Percentiles rank a stretch among this genome's conserved stretches.
phyloP scores from a whole-genome alignment of 495 filamentous ascomycete species.

The Sordaria brevicollis region DNA sequence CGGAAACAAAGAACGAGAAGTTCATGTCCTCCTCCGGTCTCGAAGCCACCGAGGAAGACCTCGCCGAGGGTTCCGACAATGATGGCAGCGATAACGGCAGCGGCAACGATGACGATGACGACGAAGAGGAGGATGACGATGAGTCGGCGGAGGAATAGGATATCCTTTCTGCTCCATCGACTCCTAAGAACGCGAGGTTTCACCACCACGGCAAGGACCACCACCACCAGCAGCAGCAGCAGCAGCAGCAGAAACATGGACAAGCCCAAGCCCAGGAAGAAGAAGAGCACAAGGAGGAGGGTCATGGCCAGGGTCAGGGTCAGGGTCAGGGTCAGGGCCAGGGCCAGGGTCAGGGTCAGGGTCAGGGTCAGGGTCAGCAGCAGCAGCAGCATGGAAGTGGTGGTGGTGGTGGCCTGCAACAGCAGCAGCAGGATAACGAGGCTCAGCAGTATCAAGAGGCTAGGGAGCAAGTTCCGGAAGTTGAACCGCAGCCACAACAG shows the following conservation, averaged over 20 bases:
- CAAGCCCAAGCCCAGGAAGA: no score
- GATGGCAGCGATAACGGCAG: slow-evolving; percentile 19
- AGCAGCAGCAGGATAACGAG: no score
- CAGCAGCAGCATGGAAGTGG: no score
- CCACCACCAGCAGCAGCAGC: not conserved
- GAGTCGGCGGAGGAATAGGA: not conserved
- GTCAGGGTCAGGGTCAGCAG: not conserved
- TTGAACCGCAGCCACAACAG: not conserved
- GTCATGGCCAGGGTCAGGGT: no score
- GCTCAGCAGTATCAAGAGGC: not conserved
- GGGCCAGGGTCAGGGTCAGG: no score
- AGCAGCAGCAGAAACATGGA: not conserved
- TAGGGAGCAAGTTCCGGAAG: no score
- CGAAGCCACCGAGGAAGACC: slow-evolving; percentile 48
- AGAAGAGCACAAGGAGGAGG: no score
- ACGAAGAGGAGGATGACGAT: slow-evolving; percentile 4
- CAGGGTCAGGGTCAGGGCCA: no score
- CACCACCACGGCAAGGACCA: not conserved
- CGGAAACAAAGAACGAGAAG: slow-evolving; percentile 75
- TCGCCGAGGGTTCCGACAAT: slow-evolving; percentile 26
- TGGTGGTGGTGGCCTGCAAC: no score
- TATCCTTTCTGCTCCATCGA: not conserved
- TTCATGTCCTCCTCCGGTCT: slow-evolving; percentile 76
- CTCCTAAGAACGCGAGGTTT: not conserved
- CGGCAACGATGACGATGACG: slow-evolving; percentile 4